Conservation (phyloP, 2,329 filamentous ascomycete species). For the Fusarium temperatum region DNA sequence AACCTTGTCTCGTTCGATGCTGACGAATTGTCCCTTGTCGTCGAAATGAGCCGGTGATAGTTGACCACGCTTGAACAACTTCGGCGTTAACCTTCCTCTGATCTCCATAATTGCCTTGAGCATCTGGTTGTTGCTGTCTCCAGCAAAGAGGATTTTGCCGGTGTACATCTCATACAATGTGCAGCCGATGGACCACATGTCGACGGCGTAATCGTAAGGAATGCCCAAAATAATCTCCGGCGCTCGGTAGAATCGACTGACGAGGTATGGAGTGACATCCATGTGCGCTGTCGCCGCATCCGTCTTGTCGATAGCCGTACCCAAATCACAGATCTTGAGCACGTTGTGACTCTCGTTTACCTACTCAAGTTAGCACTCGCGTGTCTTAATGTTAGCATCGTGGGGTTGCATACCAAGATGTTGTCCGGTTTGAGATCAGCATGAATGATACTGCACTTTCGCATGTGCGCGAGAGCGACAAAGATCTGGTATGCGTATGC, state of each 20-base stretch:
- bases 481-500: constrained; percentile 96
- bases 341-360: constrained; percentile 83
- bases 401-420: constrained; percentile 70
- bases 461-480: constrained; percentile 84
- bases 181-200: constrained; percentile 98
- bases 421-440: constrained; percentile 98
- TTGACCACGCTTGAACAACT: constrained; percentile 84
- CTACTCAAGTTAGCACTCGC: constrained; percentile 46
- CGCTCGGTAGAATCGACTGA: constrained; percentile 96
- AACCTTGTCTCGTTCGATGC: constrained; percentile 85
- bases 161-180: constrained; percentile 97
- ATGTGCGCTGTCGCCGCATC: constrained; percentile 77
- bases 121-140: constrained; percentile 98
- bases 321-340: constrained; percentile 95
- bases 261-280: constrained; percentile 92
- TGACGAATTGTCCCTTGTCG: constrained; percentile 83
- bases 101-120: constrained; percentile 95
- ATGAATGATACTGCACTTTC: constrained; percentile 92
- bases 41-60: constrained; percentile 84
- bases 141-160: constrained; percentile 95
- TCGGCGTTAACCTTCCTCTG: constrained; percentile 88
- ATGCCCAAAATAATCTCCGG: constrained; percentile 98
- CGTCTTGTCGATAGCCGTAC: constrained; percentile 90
- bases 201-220: constrained; percentile 91
- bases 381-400: not conserved